A percentile compares a stretch with the other conserved stretches of the same genome.
Conservation (phyloP, 2,329 filamentous ascomycete genomes). For the Neurospora sp. region DNA sequence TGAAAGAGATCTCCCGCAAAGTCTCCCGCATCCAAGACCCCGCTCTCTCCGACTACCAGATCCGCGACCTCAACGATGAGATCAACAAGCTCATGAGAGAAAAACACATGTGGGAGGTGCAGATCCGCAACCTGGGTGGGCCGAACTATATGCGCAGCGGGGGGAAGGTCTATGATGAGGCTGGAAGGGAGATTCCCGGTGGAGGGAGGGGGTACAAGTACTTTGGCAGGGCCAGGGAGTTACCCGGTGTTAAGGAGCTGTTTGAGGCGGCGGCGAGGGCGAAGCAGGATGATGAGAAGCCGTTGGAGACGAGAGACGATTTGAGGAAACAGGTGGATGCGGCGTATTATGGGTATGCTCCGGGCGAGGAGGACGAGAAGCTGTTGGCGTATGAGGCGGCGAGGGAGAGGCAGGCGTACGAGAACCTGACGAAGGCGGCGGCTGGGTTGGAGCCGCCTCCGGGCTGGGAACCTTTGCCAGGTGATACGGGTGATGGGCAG, state of each 20-base stretch:
- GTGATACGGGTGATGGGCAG: slow-evolving; percentile 73
- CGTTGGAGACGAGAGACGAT: slow-evolving; percentile 58
- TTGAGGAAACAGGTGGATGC: slow-evolving; percentile 74
- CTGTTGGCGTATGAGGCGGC: slow-evolving; percentile 70
- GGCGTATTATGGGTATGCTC: slow-evolving; percentile 89
- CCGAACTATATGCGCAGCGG: slow-evolving; percentile 87
- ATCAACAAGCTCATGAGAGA: slow-evolving; percentile 99
- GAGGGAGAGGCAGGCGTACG: slow-evolving; percentile 74
- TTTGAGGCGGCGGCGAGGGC: slow-evolving; percentile 71
- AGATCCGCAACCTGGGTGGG: slow-evolving; percentile 90
- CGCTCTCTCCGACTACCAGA: slow-evolving; percentile 89
- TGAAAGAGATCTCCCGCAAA: slow-evolving; percentile 95
- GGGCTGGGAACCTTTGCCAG: slow-evolving; percentile 78
- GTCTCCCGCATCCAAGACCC: slow-evolving; percentile 91
- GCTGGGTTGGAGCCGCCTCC: slow-evolving; percentile 40
- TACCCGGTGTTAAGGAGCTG: slow-evolving; percentile 93
- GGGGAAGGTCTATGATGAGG: slow-evolving; percentile 62
- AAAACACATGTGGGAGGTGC: slow-evolving; percentile 98
- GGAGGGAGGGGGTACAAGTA: slow-evolving; percentile 89
- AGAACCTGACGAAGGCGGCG: slow-evolving; percentile 50
- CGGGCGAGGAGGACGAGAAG: slow-evolving; percentile 80
- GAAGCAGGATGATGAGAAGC: slow-evolving; percentile 47
- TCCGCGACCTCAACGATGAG: slow-evolving; percentile 95
- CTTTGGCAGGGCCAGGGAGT: slow-evolving; percentile 79
- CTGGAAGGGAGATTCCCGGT: slow-evolving; percentile 58